phyloP scores from a whole-genome alignment of 768 basidiomycete genomes.

The Kwoniella sp. region DNA sequence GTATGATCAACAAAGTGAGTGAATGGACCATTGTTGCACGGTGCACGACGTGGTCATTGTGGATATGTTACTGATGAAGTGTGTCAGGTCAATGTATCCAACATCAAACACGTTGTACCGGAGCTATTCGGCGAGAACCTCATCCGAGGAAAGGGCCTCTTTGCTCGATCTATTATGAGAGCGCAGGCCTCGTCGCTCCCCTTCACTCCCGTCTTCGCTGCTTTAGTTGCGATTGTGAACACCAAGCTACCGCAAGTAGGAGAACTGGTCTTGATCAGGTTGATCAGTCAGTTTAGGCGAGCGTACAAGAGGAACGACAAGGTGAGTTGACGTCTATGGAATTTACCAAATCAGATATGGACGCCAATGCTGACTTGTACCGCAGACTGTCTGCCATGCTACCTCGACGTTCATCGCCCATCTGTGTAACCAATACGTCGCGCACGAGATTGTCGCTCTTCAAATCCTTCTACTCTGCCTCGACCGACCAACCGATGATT shows the following conservation, averaged over 20 bases:
- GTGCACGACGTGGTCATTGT: background rate
- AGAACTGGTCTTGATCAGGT: constrained; percentile 80
- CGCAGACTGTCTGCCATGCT: constrained; percentile 86
- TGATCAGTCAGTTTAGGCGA: constrained; percentile 92
- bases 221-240: constrained; percentile 91
- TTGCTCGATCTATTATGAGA: constrained; percentile 94
- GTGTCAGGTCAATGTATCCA: constrained; percentile 76
- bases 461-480: constrained; percentile 94
- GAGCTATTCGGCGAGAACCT: constrained; percentile 93
- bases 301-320: constrained; percentile 98
- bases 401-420: constrained; percentile 87
- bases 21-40: constrained; percentile 8
- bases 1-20: constrained; percentile 88
- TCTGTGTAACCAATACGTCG: constrained; percentile 89
- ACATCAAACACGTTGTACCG: constrained; percentile 91
- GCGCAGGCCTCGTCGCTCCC: constrained; percentile 96
- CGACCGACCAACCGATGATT: constrained; percentile 93
- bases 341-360: background rate
- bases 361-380: constrained; percentile 9
- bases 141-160: constrained; percentile 87
- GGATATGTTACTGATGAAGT: background rate
- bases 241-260: constrained; percentile 96
- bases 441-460: constrained; percentile 89
- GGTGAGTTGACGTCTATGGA: constrained; percentile 60
- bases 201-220: constrained; percentile 95